phyloP scores from a whole-genome alignment of 106 monocot species.

The Agapanthus africanus region DNA sequence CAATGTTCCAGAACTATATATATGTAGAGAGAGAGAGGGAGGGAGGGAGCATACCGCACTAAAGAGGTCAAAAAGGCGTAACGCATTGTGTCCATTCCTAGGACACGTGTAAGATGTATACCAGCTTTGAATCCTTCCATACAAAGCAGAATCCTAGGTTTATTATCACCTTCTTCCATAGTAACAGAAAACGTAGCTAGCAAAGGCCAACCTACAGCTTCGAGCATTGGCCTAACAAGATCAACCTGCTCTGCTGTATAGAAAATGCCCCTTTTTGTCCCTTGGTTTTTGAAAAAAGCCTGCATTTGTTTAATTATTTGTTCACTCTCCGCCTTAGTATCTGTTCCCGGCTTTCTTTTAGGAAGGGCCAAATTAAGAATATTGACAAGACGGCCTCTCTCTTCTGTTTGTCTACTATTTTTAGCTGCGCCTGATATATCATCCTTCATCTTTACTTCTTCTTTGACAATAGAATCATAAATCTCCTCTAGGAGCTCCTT shows the following conservation, averaged over 20 bases:
- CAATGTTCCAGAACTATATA: no score
- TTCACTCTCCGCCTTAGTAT: conserved; percentile 80
- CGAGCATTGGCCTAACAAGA: conserved; percentile 93
- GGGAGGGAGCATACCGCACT: conserved; percentile 45
- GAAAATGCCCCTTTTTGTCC: conserved; percentile 76
- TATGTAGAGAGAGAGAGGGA: background rate
- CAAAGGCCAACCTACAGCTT: conserved; percentile 97
- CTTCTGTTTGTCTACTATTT: conserved; percentile 46
- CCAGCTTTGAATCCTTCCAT: conserved; percentile 93
- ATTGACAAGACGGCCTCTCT: conserved; percentile 63
- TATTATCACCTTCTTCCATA: conserved; percentile 91
- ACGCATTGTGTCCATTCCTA: conserved; percentile 99
- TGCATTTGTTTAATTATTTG: conserved; percentile 74
- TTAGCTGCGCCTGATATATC: conserved; percentile 30
- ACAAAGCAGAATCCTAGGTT: conserved; percentile 75
- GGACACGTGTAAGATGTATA: conserved; percentile 74
- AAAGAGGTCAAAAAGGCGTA: conserved; percentile 96
- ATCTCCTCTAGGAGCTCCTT: conserved; percentile 88
- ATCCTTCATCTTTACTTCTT: conserved; percentile 96
- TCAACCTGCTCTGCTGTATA: conserved; percentile 84
- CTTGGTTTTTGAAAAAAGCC: conserved; percentile 77
- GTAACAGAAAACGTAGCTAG: conserved; percentile 95
- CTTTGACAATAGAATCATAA: conserved; percentile 83
- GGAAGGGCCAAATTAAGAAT: conserved; percentile 94
- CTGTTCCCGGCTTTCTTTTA: conserved; percentile 49